Evolutionary conservation across 75 land plant genomes (phyloP).

Genomic region (Isoetes taiwanensis): DNA sequence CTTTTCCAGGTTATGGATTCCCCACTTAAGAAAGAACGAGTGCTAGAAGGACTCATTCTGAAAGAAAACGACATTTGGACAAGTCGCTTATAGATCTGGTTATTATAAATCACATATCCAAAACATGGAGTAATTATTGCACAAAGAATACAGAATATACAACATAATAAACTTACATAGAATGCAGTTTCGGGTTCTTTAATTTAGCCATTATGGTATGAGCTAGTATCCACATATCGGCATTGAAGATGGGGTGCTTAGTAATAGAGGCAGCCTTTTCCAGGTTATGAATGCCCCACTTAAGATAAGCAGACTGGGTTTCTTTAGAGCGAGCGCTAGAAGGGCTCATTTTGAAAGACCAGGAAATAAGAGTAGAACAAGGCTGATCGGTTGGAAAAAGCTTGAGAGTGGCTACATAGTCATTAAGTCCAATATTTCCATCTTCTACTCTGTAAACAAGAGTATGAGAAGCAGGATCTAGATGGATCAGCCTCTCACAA

Average conservation of each 20-base stretch:
- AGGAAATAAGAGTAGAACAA: neutral
- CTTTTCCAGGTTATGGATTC: constrained; percentile 2
- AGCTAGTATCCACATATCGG: too few relatives aligned
- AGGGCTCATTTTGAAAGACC: neutral
- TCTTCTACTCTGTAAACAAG: neutral
- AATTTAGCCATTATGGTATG: too few relatives aligned
- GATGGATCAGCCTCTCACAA: neutral
- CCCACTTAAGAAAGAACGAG: neutral
- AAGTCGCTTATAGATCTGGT: too few relatives aligned
- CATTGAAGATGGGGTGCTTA: too few relatives aligned
- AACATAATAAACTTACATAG: too few relatives aligned
- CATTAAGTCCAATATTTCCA: neutral
- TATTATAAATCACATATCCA: too few relatives aligned
- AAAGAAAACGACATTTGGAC: too few relatives aligned
- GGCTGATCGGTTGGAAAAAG: neutral
- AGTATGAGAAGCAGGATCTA: neutral
- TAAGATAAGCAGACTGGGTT: neutral
- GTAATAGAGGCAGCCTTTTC: constrained; percentile 4
- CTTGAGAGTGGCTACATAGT: constrained; percentile 2
- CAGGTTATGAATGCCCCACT: neutral
- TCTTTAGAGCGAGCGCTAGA: neutral
- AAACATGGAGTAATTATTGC: too few relatives aligned
- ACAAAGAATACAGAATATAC: too few relatives aligned
- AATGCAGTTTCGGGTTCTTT: too few relatives aligned
- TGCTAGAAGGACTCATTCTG: neutral